phyloP scores from a whole-genome alignment of 1,139 yeast genomes.

The Protomyces arabidopsidicola region DNA sequence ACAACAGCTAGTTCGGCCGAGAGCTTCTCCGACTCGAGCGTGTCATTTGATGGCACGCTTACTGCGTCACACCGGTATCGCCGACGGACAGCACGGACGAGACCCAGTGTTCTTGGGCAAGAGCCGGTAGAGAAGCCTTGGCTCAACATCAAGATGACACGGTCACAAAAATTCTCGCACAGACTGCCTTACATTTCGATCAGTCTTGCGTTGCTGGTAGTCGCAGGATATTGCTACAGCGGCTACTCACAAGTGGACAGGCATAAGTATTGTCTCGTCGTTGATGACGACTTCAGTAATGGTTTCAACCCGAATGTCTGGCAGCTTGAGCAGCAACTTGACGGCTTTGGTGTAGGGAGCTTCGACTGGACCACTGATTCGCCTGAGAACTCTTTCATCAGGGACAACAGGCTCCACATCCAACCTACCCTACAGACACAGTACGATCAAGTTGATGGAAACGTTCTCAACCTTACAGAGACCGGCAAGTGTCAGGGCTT shows the following conservation, averaged over 20 bases:
- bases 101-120: neutral
- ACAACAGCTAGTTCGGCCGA: neutral
- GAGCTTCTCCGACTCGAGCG: neutral
- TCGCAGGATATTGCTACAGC: neutral
- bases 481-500: conserved; percentile 27
- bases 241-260: neutral
- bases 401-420: conserved; percentile 28
- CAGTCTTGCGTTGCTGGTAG: neutral
- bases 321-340: conserved; percentile 29
- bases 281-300: conserved; percentile 22
- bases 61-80: neutral
- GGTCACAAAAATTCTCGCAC: neutral
- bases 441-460: conserved; percentile 27
- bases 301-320: conserved; percentile 19
- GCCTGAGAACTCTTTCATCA: conserved; percentile 27
- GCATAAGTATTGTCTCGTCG: conserved; percentile 9
- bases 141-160: neutral
- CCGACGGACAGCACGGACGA: neutral
- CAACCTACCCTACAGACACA: conserved; percentile 30
- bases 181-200: conserved; percentile 1
- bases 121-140: conserved; percentile 7
- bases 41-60: neutral
- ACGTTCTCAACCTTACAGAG: conserved; percentile 30
- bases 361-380: conserved; percentile 31
- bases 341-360: conserved; percentile 31